Evolutionary conservation across 441 rosid species (phyloP).

Genomic region (Aquilaria agallochum): DNA sequence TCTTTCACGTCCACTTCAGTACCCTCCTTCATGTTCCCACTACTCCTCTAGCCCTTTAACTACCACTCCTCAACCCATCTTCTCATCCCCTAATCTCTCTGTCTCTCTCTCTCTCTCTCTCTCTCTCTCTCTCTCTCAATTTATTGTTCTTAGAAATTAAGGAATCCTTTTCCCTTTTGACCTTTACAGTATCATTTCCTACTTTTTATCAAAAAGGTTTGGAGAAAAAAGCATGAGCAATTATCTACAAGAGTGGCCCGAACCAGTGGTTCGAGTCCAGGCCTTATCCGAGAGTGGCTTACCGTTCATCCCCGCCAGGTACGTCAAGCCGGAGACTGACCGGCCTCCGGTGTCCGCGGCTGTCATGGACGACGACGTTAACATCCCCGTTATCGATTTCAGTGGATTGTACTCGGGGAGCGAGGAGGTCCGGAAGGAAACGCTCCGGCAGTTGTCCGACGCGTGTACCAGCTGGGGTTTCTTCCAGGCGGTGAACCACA

Average conservation of each 20-base stretch:
- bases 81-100: neutral
- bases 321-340: slow-evolving; percentile 50
- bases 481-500: slow-evolving; percentile 81
- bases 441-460: slow-evolving; percentile 23
- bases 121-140: neutral
- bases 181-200: neutral
- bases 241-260: slow-evolving; percentile 62
- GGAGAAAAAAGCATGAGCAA: slow-evolving; percentile 21
- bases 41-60: slow-evolving; percentile 12
- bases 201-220: neutral
- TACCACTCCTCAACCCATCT: slow-evolving; percentile 3
- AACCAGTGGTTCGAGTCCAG: slow-evolving; percentile 82
- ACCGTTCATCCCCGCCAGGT: slow-evolving; percentile 47
- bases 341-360: slow-evolving; percentile 30
- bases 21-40: slow-evolving; percentile 6
- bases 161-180: neutral
- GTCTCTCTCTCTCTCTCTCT: neutral
- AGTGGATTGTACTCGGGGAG: slow-evolving; percentile 28
- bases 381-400: slow-evolving; percentile 74
- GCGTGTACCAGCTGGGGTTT: slow-evolving; percentile 87
- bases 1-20: slow-evolving; percentile 21
- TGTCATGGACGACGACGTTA: slow-evolving; percentile 6
- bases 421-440: slow-evolving; percentile 11
- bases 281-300: slow-evolving; percentile 58
- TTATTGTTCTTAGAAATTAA: neutral